Conservation (phyloP, 2,329 filamentous ascomycete species). For the Diaporthe citriasiana region DNA sequence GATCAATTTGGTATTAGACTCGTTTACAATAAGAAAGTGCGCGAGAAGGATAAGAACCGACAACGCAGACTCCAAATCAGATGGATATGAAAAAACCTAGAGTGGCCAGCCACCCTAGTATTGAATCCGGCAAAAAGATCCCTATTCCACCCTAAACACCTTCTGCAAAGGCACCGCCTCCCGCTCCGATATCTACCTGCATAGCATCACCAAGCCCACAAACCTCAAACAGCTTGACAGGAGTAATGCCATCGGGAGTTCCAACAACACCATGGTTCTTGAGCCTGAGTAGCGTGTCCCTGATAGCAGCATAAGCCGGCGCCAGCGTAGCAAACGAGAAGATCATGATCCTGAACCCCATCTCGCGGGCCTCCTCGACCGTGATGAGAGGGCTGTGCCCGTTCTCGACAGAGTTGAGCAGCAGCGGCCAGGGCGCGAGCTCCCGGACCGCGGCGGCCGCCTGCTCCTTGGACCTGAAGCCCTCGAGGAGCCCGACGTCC, state of each 20-base stretch:
- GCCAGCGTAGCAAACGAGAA: conserved; percentile 66
- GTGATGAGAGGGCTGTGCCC: conserved; percentile 68
- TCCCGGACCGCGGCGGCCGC: conserved; percentile 61
- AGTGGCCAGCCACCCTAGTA: not conserved
- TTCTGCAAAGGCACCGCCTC: conserved; percentile 37
- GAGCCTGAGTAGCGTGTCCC: conserved; percentile 53
- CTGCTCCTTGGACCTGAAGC: conserved; percentile 51
- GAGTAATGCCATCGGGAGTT: conserved; percentile 51
- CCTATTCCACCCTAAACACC: conserved; percentile 31
- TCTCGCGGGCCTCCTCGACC: conserved; percentile 64
- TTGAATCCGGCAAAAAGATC: not conserved
- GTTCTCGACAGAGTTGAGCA: conserved; percentile 71
- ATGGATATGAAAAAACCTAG: not conserved
- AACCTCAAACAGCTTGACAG: conserved; percentile 64
- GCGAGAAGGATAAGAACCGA: not conserved
- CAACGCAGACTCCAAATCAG: not conserved
- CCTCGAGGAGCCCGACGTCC: conserved; percentile 68
- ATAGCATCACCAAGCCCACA: conserved; percentile 66
- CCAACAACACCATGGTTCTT: conserved; percentile 58
- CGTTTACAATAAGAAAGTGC: not conserved
- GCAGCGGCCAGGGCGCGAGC: conserved; percentile 63
- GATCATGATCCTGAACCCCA: conserved; percentile 73
- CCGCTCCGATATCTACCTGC: conserved; percentile 58
- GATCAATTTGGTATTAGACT: not conserved
- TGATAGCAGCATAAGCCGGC: conserved; percentile 60